These are phyloP conservation scores for Magnolia kwangsiensis DNA, from an alignment of 164 flowering plant genomes.

Conservation along the genomic window DNA sequence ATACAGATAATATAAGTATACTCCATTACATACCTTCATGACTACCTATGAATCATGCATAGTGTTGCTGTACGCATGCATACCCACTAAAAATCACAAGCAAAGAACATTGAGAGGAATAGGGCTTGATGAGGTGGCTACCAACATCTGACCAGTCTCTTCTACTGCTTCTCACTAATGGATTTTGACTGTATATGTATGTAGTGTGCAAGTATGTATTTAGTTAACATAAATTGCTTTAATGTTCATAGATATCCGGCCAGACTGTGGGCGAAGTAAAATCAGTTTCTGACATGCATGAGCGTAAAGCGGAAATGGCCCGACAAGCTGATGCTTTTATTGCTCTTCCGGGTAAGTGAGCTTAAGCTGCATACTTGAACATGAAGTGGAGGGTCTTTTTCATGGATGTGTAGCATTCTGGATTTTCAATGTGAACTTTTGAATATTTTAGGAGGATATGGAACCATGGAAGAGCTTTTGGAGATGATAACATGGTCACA, in stretches of 20 bases:
- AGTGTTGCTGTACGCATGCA: no score
- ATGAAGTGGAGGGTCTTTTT: neutral
- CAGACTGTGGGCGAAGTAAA: slow-evolving; percentile 16
- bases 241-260: slow-evolving; percentile 12
- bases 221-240: neutral
- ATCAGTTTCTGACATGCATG: slow-evolving; percentile 19
- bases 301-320: slow-evolving; percentile 20
- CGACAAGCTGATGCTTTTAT: slow-evolving; percentile 20
- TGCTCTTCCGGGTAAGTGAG: slow-evolving; percentile 18
- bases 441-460: slow-evolving; percentile 73
- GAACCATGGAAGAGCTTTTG: slow-evolving; percentile 88
- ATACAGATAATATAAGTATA: no score
- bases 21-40: no score
- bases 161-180: no score
- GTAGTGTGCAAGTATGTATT: no score
- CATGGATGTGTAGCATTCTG: neutral
- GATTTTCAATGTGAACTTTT: neutral
- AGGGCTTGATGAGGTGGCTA: no score
- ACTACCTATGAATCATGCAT: no score
- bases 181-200: no score
- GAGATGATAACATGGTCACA: slow-evolving; percentile 97
- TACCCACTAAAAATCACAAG: no score
- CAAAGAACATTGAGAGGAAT: no score
- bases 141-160: no score
- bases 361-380: neutral